Evolutionary conservation across 192 early-diverging fungal species (phyloP).

Genomic region (Backusella mclennaniae): DNA sequence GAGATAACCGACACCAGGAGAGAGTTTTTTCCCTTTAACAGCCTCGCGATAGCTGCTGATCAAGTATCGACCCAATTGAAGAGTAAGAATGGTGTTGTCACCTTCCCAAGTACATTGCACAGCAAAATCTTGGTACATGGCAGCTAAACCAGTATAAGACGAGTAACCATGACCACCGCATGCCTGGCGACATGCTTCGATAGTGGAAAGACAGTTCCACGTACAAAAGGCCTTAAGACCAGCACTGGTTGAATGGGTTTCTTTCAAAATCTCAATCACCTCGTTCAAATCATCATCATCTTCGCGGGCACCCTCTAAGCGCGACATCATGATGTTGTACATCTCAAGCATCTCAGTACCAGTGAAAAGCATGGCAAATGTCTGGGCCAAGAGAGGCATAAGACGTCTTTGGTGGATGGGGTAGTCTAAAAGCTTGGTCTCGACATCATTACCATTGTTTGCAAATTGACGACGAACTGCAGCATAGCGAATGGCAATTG

Average conservation of each 20-base stretch:
- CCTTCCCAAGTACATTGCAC: slow-evolving; percentile 91
- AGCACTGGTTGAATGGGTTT: slow-evolving; percentile 88
- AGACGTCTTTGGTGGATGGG: slow-evolving; percentile 91
- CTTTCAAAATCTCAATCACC: slow-evolving; percentile 80
- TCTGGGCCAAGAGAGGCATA: slow-evolving; percentile 87
- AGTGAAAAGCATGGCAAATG: slow-evolving; percentile 91
- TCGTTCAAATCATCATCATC: slow-evolving; percentile 60
- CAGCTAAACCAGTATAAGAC: slow-evolving; percentile 86
- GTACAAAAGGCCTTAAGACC: slow-evolving; percentile 95
- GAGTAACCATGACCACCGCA: slow-evolving; percentile 94
- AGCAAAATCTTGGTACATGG: slow-evolving; percentile 84
- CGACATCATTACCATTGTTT: slow-evolving; percentile 54
- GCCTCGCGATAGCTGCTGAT: slow-evolving; percentile 69
- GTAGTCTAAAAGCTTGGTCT: slow-evolving; percentile 92
- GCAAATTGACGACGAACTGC: slow-evolving; percentile 90
- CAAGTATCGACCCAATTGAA: slow-evolving; percentile 87
- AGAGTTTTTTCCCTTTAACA: slow-evolving; percentile 73
- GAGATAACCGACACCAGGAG: slow-evolving; percentile 76
- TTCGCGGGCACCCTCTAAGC: slow-evolving; percentile 63
- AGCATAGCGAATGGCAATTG: slow-evolving; percentile 90
- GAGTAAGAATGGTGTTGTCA: slow-evolving; percentile 89
- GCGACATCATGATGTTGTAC: slow-evolving; percentile 77
- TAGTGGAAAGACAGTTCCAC: slow-evolving; percentile 85
- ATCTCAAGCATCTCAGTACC: slow-evolving; percentile 77
- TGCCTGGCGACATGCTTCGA: slow-evolving; percentile 91